Conservation (phyloP, 371 early-diverging fungal species). For the Saksenaea vasiformis region DNA sequence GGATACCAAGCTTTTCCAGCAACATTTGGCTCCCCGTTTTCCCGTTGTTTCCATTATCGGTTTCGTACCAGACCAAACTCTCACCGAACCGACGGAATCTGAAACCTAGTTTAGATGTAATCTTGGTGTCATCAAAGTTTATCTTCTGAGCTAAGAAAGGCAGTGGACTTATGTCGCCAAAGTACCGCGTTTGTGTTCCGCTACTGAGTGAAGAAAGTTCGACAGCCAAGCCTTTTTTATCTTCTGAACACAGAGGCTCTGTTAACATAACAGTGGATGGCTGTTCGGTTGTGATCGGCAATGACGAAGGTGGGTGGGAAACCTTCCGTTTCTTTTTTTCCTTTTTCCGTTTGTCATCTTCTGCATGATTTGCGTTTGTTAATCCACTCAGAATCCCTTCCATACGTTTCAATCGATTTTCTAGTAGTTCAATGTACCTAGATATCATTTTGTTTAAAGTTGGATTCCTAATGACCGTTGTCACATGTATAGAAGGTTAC, state of each 20-base stretch:
- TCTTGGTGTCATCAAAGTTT: conserved; percentile 37
- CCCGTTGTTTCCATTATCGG: conserved; percentile 16
- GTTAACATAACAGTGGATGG: neutral
- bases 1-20: conserved; percentile 26
- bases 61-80: conserved; percentile 33
- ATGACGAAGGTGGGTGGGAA: neutral
- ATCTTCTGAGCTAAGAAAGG: conserved; percentile 43
- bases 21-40: conserved; percentile 11
- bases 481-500: conserved; percentile 5
- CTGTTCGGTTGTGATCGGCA: neutral
- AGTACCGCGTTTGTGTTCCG: conserved; percentile 28
- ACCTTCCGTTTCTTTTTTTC: neutral
- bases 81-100: conserved; percentile 41
- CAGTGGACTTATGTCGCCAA: conserved; percentile 42
- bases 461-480: neutral
- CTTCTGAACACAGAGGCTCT: neutral
- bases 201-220: conserved; percentile 27
- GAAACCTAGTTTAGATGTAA: conserved; percentile 27
- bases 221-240: neutral
- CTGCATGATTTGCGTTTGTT: conserved; percentile 19
- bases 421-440: conserved; percentile 67
- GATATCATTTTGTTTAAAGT: neutral
- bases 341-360: neutral
- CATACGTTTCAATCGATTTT: conserved; percentile 68
- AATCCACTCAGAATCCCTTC: conserved; percentile 58